Base-by-base conservation (phyloP, 352 stramenopile genomes). In the Phytophthora sansomeana region DNA sequence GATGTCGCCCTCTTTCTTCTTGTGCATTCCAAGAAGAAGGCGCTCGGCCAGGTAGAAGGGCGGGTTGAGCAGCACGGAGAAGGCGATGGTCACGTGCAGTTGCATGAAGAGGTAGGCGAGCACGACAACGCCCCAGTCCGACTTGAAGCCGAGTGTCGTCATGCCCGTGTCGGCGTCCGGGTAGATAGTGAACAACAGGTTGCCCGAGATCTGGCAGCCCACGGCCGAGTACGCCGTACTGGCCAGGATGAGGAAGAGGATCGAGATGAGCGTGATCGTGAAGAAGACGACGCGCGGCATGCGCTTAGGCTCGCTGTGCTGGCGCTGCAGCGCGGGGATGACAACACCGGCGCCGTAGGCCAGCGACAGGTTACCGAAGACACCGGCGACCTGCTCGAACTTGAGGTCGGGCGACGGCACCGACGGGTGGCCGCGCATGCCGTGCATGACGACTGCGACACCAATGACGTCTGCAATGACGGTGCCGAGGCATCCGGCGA, bases 51-150 rank as follows among this genome's bases (percentile, higher is more conserved):
- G 64, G 72, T 81, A 90, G 49, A 90, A 84, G 13, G 75, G 72
- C 14, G 81, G 81, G 58, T 83, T 78, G 24, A 87, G 47, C 33
- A 90, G 69, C n/a, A 88, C 77, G 19, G 77, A 75, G 44, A 88
- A 90, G 19, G 75, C 81, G 42, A 90, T 83, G 5, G 67, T 72
- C 16, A 75, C 48, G 51, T 75, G 67, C 5, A 75, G 56, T 29
- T 72, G 67, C 67, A 90, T 90, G 67, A 80, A 83, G 6, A 90
- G 46, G 41, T 75, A 80, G 4, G 76, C 69, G 13, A 84, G 42
- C 6, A 75, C 69, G 1, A 78, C 69, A 2, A 50, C 48, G 7
- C 74, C 74, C 57, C 74, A 72, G 51, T 54, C 21, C 2, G 74
- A 67, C 13, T 51, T 46, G 56, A 84, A 84, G 7, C 76, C 76